Evolutionary conservation across 2,329 filamentous ascomycete species (phyloP), one percentile per base, ranked within the genome.

Genomic region (Venturia pyrina): DNA sequence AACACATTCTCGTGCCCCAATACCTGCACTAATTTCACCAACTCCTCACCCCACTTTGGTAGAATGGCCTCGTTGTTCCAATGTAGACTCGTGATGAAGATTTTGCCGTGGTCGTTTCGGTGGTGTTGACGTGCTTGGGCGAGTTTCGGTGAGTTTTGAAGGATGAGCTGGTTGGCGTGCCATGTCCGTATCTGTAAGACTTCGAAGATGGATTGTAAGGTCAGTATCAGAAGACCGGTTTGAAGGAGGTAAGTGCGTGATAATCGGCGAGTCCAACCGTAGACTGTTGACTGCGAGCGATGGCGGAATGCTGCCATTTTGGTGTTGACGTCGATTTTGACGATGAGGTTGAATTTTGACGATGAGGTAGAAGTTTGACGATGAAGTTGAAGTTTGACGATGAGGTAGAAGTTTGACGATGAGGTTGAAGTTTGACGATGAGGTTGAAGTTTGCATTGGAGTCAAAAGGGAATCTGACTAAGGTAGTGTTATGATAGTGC

Each of bases 1-100:
- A 83, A 90, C 1, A 90, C 83, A 71, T 90, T 89, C 3, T 85
- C 78, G 0, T 81, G 75, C 0, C 88, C 88, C 3, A 90, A 75
- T 4, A 78, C 76, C 59, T 81, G 76, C 6, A 83, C 80, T 21
- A 91, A 76, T 1, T 82, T 77, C 6, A 88, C 66, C 2, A 91
- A 77, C 0, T 85, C 86, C 7, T 80, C 75, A 68, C 81, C 86
- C 88, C 88, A 91, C 32, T 11, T 5, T 8, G 21, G 62, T 21
- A 64, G 17, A 21, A 64, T 5, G 6, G 41, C 43, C 28, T 50
- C 62, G n/a, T 56, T 64, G 21, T 64, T 64, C 62, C 62, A 64
- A 64, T 50, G 62, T 24, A 50, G 15, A 24, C 43, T 50, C 24
- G 62, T 28, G 43, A 64, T 64, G 21, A 56, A 64, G 13, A 64